phyloP scores from a whole-genome alignment of 768 basidiomycete genomes.

The Suillus sp. region DNA sequence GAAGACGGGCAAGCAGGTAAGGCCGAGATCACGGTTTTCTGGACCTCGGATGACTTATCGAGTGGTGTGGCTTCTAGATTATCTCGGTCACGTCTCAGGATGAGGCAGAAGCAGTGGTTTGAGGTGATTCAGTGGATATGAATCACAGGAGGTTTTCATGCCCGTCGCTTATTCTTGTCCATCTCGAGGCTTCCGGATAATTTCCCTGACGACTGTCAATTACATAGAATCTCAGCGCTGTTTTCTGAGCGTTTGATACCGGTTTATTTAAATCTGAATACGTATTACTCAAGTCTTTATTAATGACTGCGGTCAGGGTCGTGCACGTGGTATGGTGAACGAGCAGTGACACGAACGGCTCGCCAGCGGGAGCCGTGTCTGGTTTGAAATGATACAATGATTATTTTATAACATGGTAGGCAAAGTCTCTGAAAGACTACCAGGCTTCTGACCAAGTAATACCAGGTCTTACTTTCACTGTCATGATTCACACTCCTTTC shows the following conservation, averaged over 20 bases:
- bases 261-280: background rate
- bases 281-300: background rate
- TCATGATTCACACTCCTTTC: background rate
- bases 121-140: background rate
- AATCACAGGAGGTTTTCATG: background rate
- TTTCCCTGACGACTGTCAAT: background rate
- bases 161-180: background rate
- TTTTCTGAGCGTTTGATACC: too few species aligned
- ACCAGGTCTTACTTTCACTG: background rate
- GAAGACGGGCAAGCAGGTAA: slow-evolving; percentile 92
- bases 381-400: background rate
- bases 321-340: background rate
- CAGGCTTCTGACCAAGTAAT: background rate
- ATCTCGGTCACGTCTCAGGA: slow-evolving; percentile 43
- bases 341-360: background rate
- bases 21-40: slow-evolving; percentile 14
- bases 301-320: too few species aligned
- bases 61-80: slow-evolving; percentile 31
- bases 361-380: background rate
- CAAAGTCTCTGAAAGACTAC: background rate
- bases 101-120: background rate
- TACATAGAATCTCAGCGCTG: background rate
- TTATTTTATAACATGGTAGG: too few species aligned
- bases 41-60: background rate
- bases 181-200: background rate